Evolutionary conservation across 2,329 filamentous ascomycete genomes (phyloP), one percentile per base, ranked within the genome.

Genomic region (Penicillium freii): DNA sequence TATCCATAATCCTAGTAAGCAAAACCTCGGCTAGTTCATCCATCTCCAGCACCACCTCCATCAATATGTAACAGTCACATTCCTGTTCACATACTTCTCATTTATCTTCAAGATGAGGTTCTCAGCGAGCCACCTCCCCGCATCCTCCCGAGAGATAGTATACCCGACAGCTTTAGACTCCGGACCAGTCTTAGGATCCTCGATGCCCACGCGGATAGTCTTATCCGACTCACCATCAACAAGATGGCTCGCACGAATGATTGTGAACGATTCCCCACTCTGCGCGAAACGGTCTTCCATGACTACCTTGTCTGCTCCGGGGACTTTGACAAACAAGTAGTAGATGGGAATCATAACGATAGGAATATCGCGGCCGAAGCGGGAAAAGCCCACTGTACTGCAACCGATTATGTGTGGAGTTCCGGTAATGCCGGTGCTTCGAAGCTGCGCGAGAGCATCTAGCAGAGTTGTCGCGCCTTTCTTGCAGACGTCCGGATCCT

Each of bases 281-380:
- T 48, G 56, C 33, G 29, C 67, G 36, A 9, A 79, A 50, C 10
- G 63, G 34, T 31, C 53, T 52, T 75, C 71, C 66, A 71, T 77
- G 5, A 66, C 61, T 54, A 57, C 62, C 66, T 77, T 77, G 56
- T 77, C 75, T 21, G 64, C 69, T 57, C 81, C 67, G 23, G 67
- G 67, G n/a, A 61, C 68, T 51, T 65, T 66, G 57, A 71, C 65
- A 36, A 70, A 33, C 56, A 62, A 67, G 19, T 68, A 61, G 46
- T 76, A 76, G 33, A 76, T 25, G 2, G 71, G 70, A 9, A 63
- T 57, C 59, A 76, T 66, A 6, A 62, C 61, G 5, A 69, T 51
- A 0, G 74, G 75, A 21, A 71, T 63, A 54, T 74, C 71, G 19
- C 70, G 70, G 17, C 64, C 65, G 21, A 65, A 63, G 5, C 62